Percentiles rank a stretch among this genome's conserved stretches.
phyloP scores from a whole-genome alignment of 331 rosid species.

The Spiraea crenata region DNA sequence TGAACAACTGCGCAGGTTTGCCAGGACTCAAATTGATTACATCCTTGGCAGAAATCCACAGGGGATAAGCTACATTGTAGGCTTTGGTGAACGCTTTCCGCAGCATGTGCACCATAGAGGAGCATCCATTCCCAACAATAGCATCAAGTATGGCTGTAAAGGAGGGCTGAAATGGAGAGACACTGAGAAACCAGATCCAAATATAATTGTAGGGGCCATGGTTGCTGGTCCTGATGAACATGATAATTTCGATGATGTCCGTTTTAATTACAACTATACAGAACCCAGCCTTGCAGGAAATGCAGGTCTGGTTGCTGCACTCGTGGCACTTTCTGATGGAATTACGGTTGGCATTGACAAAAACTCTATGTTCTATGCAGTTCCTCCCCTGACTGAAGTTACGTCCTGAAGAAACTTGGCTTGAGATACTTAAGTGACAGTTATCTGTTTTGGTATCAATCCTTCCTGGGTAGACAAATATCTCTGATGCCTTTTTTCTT shows the following conservation, averaged over 20 bases:
- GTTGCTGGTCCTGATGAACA: conserved; percentile 11
- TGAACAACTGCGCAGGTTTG: conserved; percentile 4
- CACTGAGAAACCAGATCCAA: conserved; percentile 8
- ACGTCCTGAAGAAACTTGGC: conserved; percentile 7
- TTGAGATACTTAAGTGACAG: not conserved
- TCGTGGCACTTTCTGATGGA: conserved; percentile 10
- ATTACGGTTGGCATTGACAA: conserved; percentile 3
- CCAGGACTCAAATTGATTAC: conserved; percentile 22
- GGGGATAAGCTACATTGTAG: conserved; percentile 20
- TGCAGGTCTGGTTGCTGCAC: conserved; percentile 28
- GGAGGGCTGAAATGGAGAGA: conserved; percentile 22
- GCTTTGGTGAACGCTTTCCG: conserved; percentile 22
- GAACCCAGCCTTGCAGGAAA: conserved; percentile 15
- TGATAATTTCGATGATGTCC: conserved; percentile 15
- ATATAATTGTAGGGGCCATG: conserved; percentile 18
- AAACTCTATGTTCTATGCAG: conserved; percentile 12
- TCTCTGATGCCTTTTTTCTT: not conserved
- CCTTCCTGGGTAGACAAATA: not conserved
- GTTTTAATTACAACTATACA: conserved; percentile 17
- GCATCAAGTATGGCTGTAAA: conserved; percentile 1
- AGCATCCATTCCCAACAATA: conserved; percentile 16
- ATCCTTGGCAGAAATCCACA: conserved; percentile 20
- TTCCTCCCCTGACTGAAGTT: not conserved
- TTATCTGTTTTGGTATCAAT: not conserved
- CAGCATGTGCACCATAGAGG: conserved; percentile 18